phyloP scores from a whole-genome alignment of 164 flowering plant genomes.

The Chimonanthus praecox region DNA sequence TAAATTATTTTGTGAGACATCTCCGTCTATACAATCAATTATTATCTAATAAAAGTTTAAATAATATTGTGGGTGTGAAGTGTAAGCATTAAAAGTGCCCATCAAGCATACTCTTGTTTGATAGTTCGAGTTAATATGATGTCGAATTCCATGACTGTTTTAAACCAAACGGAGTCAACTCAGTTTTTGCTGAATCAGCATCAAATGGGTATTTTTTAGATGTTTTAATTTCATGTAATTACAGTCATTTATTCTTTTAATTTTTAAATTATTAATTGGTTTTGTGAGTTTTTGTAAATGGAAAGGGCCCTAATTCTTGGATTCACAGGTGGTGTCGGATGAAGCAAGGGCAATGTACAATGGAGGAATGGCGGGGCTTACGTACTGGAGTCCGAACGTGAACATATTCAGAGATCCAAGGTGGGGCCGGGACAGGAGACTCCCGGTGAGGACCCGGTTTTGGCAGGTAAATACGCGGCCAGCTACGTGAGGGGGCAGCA shows the following conservation, averaged over 20 bases:
- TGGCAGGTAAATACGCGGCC: slow-evolving; percentile 67
- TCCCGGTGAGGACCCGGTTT: slow-evolving; percentile 90
- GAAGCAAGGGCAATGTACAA: slow-evolving; percentile 97
- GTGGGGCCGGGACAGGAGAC: slow-evolving; percentile 99
- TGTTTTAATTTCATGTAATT: background rate
- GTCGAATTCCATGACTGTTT: too few species aligned
- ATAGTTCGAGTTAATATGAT: background rate
- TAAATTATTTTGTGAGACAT: background rate
- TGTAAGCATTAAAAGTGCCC: background rate
- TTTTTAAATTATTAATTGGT: too few species aligned
- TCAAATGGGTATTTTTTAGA: too few species aligned
- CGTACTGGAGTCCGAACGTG: slow-evolving; percentile 93
- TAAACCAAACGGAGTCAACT: too few species aligned
- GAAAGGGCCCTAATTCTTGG: background rate
- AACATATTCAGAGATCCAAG: slow-evolving; percentile 85
- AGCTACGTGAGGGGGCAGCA: slow-evolving; percentile 71
- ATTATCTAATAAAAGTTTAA: too few species aligned
- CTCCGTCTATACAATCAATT: background rate
- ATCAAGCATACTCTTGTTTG: background rate
- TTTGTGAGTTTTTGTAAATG: too few species aligned
- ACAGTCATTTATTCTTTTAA: background rate
- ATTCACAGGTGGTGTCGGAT: slow-evolving; percentile 72
- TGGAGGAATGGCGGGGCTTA: slow-evolving; percentile 79
- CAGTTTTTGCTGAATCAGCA: too few species aligned
- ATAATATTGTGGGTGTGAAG: background rate